A percentile compares a stretch with the other conserved stretches of the same genome.
Evolutionary conservation across 2,329 filamentous ascomycete genomes (phyloP).

Genomic region (Cladophialophora carrionii): DNA sequence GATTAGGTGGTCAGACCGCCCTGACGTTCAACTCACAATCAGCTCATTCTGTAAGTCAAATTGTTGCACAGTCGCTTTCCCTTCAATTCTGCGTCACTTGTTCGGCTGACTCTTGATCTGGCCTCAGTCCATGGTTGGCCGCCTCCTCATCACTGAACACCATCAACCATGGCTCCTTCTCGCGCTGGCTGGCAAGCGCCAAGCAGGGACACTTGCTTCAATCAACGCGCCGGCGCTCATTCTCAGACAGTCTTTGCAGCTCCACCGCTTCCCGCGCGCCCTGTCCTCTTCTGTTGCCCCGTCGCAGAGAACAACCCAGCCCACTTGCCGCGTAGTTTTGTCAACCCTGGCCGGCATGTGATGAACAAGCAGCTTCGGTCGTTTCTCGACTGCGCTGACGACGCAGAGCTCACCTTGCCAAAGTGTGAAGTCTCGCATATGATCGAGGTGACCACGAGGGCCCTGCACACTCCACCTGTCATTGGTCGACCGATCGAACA

Average conservation of each 20-base stretch:
- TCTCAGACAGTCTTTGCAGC: slow-evolving; percentile 16
- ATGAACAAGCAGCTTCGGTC: slow-evolving; percentile 33
- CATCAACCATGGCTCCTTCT: neutral
- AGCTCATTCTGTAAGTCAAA: neutral
- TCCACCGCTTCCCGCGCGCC: slow-evolving; percentile 24
- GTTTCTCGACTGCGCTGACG: slow-evolving; percentile 33
- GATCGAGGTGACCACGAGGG: slow-evolving; percentile 31
- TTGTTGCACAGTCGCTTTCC: neutral
- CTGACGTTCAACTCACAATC: neutral
- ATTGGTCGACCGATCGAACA: slow-evolving; percentile 13
- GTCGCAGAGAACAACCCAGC: slow-evolving; percentile 27
- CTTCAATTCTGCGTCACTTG: neutral
- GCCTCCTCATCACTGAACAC: neutral
- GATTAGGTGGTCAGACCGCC: neutral
- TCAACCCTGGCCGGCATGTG: slow-evolving; percentile 33
- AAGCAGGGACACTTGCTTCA: slow-evolving; percentile 5
- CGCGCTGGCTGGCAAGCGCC: neutral
- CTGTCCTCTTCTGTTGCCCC: slow-evolving; percentile 31
- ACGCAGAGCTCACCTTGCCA: slow-evolving; percentile 21
- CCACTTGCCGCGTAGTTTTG: slow-evolving; percentile 32
- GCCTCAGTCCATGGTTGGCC: neutral
- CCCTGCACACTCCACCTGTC: slow-evolving; percentile 14
- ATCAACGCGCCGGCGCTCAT: neutral
- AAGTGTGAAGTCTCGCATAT: slow-evolving; percentile 34
- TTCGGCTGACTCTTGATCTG: neutral